Evolutionary conservation across 257 asterid species (phyloP), one percentile per base, ranked within the genome.

Genomic region (Solanum etuberosum): DNA sequence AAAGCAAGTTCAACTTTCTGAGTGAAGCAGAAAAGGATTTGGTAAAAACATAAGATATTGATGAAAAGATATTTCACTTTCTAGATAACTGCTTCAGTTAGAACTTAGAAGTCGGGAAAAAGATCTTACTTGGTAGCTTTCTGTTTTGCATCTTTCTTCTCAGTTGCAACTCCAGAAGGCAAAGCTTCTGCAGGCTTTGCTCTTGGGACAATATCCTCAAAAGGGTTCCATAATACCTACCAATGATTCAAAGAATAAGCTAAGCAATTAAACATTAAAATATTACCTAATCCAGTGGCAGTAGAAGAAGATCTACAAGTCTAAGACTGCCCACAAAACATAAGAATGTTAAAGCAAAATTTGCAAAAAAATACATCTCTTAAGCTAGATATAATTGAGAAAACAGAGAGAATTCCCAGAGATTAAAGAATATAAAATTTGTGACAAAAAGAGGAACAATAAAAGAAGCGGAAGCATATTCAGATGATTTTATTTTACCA

Each of bases 181-280:
- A 90, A 90, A 81, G 95, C 91, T 90, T 90, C 93, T 40, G 90
- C 76, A 48, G 91, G 37, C 83, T 78, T 88, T 67, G 59, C 89
- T 91, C 98, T 93, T 16, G 98, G 98, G 88, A 94, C 91, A 88
- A 97, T 94, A 92, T 97, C 99, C 72, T 97, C 98, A 93, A 97
- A 95, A 32, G 99, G 99, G 89, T 94, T 96, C 99, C 99, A 97
- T 85, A 97, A 88, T 84, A 97, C 98, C 99, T 95, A 86, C 54
- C 81, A 87, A 84, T 89, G 67, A 77, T 70, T 67, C 83, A 32
- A 83, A 74, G 80, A 86, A 89, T 35, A 85, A 61, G 38, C 42
- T 84, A 73, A 34, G 63, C 83, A 90, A 82, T 27, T 40, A 87
- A 57, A 85, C 77, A 72, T 81, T 82, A 61, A 86, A 84, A 73